Conservation (phyloP, 495 filamentous ascomycete genomes). For the Viridothelium virens region DNA sequence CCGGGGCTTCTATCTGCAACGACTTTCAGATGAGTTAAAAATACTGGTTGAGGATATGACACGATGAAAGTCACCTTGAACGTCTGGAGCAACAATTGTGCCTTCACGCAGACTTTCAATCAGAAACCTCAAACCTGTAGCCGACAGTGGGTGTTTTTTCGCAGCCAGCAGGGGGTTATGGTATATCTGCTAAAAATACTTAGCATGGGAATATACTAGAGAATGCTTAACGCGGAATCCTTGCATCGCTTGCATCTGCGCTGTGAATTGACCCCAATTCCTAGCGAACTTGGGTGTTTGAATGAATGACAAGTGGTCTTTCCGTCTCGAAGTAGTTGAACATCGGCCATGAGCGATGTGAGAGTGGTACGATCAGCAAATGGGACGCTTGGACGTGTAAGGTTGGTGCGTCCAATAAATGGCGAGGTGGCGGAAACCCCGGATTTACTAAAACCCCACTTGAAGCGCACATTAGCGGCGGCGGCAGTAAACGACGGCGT, state of each 20-base stretch:
- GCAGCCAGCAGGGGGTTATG: background rate
- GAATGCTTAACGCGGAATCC: too few relatives aligned
- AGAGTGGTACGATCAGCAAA: background rate
- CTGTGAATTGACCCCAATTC: background rate
- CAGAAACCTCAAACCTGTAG: background rate
- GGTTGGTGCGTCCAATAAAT: background rate
- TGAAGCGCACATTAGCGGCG: constrained; percentile 5
- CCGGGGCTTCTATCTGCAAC: constrained; percentile 64
- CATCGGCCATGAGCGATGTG: too few relatives aligned
- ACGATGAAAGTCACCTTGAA: background rate
- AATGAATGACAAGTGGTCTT: too few relatives aligned
- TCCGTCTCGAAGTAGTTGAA: too few relatives aligned
- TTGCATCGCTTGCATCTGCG: background rate
- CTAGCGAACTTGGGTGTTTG: too few relatives aligned
- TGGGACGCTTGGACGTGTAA: background rate
- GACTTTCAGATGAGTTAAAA: constrained; percentile 62
- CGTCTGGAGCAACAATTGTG: background rate
- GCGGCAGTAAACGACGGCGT: constrained; percentile 1
- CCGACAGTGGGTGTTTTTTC: background rate
- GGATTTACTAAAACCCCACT: constrained; percentile 6
- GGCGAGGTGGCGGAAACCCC: constrained; percentile 2
- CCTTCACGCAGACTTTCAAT: background rate
- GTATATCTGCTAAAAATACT: too few relatives aligned
- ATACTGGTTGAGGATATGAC: background rate
- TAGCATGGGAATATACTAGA: too few relatives aligned